Conservation (phyloP, 805 yeast species). For the Starmerella sp. region DNA sequence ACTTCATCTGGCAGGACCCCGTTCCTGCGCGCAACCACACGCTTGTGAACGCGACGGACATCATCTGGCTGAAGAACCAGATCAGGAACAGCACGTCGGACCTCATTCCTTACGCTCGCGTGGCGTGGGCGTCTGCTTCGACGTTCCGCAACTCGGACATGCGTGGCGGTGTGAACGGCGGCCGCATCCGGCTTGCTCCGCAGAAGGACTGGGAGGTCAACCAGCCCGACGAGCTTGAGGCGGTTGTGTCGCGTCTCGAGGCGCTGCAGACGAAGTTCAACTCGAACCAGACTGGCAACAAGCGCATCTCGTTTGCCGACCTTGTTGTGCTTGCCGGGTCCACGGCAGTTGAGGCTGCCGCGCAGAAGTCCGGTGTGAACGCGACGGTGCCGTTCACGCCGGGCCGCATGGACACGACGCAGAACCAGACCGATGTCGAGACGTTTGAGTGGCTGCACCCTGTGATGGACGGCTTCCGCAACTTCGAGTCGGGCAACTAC, state of each 20-base stretch:
- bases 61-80: conserved; percentile 9
- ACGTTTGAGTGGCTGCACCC: conserved; percentile 20
- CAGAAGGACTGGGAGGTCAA: conserved; percentile 20
- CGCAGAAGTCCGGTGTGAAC: conserved; percentile 10
- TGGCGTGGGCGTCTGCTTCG: conserved; percentile 20
- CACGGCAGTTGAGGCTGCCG: conserved; percentile 17
- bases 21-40: conserved; percentile 12
- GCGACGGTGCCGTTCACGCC: conserved; percentile 18
- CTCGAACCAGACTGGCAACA: conserved; percentile 3
- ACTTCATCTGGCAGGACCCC: conserved; percentile 19
- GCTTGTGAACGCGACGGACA: conserved; percentile 14
- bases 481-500: conserved; percentile 18
- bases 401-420: conserved; percentile 16
- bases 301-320: conserved; percentile 17
- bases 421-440: conserved; percentile 14
- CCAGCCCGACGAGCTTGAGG: conserved; percentile 16
- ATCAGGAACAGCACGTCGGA: conserved; percentile 9
- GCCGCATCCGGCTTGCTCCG: conserved; percentile 17
- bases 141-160: conserved; percentile 18
- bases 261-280: conserved; percentile 11
- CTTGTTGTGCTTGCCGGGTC: conserved; percentile 17
- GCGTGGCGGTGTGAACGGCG: conserved; percentile 22
- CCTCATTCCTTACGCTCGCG: conserved; percentile 15
- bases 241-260: conserved; percentile 9
- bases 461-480: conserved; percentile 21